phyloP scores from a whole-genome alignment of 2,329 filamentous ascomycete genomes.

The Colletotrichum eremochloae region DNA sequence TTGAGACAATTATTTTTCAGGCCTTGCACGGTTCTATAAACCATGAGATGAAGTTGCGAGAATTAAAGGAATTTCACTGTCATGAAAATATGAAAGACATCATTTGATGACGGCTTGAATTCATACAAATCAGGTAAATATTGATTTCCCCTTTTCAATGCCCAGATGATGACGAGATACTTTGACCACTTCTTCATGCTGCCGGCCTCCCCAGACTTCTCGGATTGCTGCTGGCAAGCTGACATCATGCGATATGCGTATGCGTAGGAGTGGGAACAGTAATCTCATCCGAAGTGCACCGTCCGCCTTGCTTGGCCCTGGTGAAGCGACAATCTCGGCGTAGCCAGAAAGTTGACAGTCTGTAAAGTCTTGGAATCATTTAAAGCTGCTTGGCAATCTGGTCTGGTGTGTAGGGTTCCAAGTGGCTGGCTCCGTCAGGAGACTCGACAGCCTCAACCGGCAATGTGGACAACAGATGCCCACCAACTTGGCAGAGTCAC shows the following conservation, averaged over 20 bases:
- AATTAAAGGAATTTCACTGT: not conserved
- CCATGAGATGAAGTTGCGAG: not conserved
- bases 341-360: not conserved
- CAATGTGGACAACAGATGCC: not conserved
- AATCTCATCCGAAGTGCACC: not conserved
- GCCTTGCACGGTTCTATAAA: not conserved
- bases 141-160: not conserved
- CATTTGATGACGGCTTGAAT: not conserved
- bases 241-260: too few species aligned
- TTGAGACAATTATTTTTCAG: not conserved
- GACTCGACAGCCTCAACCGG: not conserved
- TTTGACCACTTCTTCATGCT: too few species aligned
- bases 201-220: too few species aligned
- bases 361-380: too few species aligned
- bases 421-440: not conserved
- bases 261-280: too few species aligned
- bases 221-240: not conserved
- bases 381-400: not conserved
- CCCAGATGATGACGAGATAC: not conserved
- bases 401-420: not conserved
- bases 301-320: not conserved
- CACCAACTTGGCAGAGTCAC: slow-evolving; percentile 4
- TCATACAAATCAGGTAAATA: not conserved
- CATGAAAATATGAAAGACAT: not conserved
- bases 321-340: not conserved